Base-by-base conservation (phyloP, 495 filamentous ascomycete genomes). In the Hypomontagnella submonticulosa region DNA sequence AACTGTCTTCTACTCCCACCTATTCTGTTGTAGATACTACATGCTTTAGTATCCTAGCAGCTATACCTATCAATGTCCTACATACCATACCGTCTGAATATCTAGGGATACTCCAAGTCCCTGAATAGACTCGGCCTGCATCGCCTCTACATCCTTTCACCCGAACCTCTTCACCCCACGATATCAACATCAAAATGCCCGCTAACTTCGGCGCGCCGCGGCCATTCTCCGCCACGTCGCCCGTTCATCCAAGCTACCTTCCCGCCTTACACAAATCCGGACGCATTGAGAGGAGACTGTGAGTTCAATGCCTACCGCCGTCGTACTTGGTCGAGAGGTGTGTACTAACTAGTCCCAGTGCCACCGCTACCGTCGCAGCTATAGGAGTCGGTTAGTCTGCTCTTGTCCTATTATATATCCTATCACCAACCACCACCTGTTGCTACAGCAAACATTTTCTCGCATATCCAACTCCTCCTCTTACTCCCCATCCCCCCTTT, bases 241-340 rank as follows among this genome's bases (percentile, higher is more conserved):
- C 77, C 20, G 79, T 81, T 0, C 70, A 81, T 66, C 79, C 79
- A 1, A 67, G 67, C 53, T 75, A 76, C 65, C 77, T 81, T 27
- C 78, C 77, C 43, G 71, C 73, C 46, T 58, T 81, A 19, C 66
- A 75, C 69, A 77, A 71, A 42, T 67, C 57, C 16, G 48, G 62
- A 1, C 47, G 73, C 12, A 68, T 74, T 51, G 66, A 73, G 60
- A 72, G 73, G 49, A 76, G 74, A 73, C 71, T 78, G 78, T 79
- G 53, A 43, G 71, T 46, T 48, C 37, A 10, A 34, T 42, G 8
- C 36, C 19, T 37, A 60, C 27, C 30, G 16, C 12, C 27, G 32
- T 18, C 51, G 36, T 13, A 27, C 0, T 34, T 5, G 13, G n/a
- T 51, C 20, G 2, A 20, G 5, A 38, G 4, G 18, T 18, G 44